Percentiles rank a stretch among this genome's conserved stretches.
Conservation (phyloP, 805 yeast genomes). For the Ogataea pini region DNA sequence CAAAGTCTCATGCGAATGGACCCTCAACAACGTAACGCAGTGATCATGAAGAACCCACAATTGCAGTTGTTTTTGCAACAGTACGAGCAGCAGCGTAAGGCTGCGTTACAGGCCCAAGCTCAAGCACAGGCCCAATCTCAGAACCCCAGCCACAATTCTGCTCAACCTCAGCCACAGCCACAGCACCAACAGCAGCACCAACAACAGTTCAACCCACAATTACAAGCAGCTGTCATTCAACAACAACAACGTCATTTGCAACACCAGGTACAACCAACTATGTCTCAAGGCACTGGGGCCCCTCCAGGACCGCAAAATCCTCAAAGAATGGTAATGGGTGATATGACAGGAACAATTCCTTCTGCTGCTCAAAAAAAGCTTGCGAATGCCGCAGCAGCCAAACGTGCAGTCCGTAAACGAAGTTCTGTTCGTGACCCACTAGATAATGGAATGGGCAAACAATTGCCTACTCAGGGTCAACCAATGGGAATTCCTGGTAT, state of each 20-base stretch:
- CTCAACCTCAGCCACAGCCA: slow-evolving; percentile 11
- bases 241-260: slow-evolving; percentile 33
- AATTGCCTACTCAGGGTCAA: slow-evolving; percentile 3
- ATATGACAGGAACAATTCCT: slow-evolving; percentile 7
- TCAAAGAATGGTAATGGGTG: slow-evolving; percentile 13
- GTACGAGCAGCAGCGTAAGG: slow-evolving; percentile 35
- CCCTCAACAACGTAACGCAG: slow-evolving; percentile 36
- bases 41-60: slow-evolving; percentile 37
- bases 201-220: slow-evolving; percentile 29
- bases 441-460: slow-evolving; percentile 9
- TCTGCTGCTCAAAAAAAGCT: slow-evolving; percentile 14
- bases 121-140: slow-evolving; percentile 19
- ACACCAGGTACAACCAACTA: slow-evolving; percentile 37
- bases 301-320: neutral
- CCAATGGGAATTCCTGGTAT: slow-evolving; percentile 17
- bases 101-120: slow-evolving; percentile 26
- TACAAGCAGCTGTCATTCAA: slow-evolving; percentile 21
- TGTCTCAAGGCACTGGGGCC: slow-evolving; percentile 22
- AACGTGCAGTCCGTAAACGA: slow-evolving; percentile 15
- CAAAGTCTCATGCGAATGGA: slow-evolving; percentile 38
- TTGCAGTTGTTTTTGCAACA: slow-evolving; percentile 35
- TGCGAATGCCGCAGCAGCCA: slow-evolving; percentile 1
- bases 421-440: slow-evolving; percentile 17
- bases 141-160: slow-evolving; percentile 8
- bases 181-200: too few relatives aligned